phyloP scores from a whole-genome alignment of 2,329 filamentous ascomycete species.

The Nemania bipapillata region DNA sequence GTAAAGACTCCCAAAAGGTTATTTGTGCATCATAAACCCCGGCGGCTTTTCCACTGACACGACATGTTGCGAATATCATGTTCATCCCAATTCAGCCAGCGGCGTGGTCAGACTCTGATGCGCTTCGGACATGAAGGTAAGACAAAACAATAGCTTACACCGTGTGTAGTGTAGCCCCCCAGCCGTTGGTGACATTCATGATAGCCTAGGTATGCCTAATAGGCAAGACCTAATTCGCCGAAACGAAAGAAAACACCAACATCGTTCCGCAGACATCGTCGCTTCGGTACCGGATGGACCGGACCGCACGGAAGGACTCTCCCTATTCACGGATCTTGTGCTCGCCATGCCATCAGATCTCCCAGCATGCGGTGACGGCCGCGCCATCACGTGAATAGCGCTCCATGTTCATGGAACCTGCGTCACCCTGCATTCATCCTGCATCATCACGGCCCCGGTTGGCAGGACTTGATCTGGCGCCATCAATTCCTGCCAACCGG shows the following conservation, averaged over 20 bases:
- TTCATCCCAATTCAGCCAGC: not conserved
- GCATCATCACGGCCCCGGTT: slow-evolving; percentile 6
- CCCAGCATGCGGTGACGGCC: slow-evolving; percentile 1
- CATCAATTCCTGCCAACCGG: slow-evolving; percentile 19
- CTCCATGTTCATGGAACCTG: slow-evolving; percentile 7
- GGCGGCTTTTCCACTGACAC: not conserved
- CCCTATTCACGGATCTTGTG: slow-evolving; percentile 12
- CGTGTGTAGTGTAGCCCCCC: slow-evolving; percentile 14
- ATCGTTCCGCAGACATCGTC: slow-evolving; percentile 10
- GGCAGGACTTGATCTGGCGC: slow-evolving; percentile 19
- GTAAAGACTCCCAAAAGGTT: slow-evolving; percentile 12
- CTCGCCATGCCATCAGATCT: slow-evolving; percentile 2
- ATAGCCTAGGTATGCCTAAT: slow-evolving; percentile 15
- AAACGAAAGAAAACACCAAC: not conserved
- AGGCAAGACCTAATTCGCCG: slow-evolving; percentile 14
- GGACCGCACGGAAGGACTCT: slow-evolving; percentile 29
- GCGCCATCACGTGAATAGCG: slow-evolving; percentile 19
- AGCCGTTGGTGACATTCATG: not conserved
- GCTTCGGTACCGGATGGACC: slow-evolving; percentile 30
- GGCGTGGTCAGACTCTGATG: slow-evolving; percentile 9
- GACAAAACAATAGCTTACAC: slow-evolving; percentile 29
- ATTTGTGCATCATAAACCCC: not conserved
- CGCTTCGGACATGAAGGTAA: slow-evolving; percentile 10
- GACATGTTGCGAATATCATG: not conserved
- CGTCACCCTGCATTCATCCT: slow-evolving; percentile 24